Conservation (phyloP, 148 eudicot genomes). For the Fallopia convolvulus region DNA sequence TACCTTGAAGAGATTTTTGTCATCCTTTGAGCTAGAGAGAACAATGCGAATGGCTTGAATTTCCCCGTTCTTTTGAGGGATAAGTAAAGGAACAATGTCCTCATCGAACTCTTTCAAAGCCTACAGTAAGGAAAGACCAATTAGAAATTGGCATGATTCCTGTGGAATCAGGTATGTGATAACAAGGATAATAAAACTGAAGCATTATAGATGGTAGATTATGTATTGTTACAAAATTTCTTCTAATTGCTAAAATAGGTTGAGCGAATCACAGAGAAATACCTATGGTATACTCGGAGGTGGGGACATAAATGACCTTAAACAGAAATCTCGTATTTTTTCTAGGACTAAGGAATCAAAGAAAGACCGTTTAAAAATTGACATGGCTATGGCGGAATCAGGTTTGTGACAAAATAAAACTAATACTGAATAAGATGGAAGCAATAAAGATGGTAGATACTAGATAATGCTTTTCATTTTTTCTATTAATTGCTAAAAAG, state of each 20-base stretch:
- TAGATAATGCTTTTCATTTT: no score
- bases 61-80: conserved; percentile 54
- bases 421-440: no score
- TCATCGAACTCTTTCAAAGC: conserved; percentile 42
- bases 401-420: no score
- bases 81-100: conserved; percentile 60
- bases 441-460: no score
- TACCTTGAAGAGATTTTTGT: conserved; percentile 63
- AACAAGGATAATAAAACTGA: background rate
- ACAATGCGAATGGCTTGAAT: conserved; percentile 69
- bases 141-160: background rate
- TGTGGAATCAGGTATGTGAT: background rate
- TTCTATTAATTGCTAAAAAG: no score
- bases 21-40: conserved; percentile 76
- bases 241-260: background rate
- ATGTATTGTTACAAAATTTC: background rate
- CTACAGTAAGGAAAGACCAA: conserved; percentile 25
- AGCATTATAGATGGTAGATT: background rate
- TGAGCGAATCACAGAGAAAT: background rate
- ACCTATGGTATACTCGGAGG: background rate
- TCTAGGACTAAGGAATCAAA: background rate
- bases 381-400: no score
- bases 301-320: background rate
- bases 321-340: background rate
- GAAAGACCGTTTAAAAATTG: no score